These are phyloP conservation scores for Dactylorhiza incarnata DNA, from an alignment of 106 monocot genomes.

Conservation along the genomic window DNA sequence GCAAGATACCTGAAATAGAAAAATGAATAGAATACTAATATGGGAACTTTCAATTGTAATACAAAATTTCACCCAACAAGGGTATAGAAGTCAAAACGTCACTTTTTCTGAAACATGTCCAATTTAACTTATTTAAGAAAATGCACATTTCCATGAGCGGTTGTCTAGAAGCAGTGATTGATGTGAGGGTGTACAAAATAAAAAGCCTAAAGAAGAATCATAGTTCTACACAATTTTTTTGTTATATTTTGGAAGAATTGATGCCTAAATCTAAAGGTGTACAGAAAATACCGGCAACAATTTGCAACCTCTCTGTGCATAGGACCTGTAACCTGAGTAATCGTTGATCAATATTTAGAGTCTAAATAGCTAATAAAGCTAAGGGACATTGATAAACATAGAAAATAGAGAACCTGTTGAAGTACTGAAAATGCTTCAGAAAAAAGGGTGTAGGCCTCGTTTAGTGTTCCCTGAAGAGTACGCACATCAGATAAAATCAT, in stretches of 20 bases:
- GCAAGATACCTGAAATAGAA: constrained; percentile 75
- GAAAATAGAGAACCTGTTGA: constrained; percentile 61
- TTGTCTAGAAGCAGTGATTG: background rate
- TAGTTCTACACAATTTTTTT: background rate
- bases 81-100: background rate
- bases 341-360: constrained; percentile 10
- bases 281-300: constrained; percentile 71
- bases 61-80: background rate
- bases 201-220: background rate
- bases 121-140: background rate
- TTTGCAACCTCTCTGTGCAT: constrained; percentile 95
- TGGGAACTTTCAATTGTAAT: background rate
- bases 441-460: constrained; percentile 89
- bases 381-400: background rate
- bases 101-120: background rate
- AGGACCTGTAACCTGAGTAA: constrained; percentile 88
- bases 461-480: constrained; percentile 61
- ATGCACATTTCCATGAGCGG: background rate
- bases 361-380: background rate
- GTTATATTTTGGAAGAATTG: background rate
- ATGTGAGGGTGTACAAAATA: background rate
- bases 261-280: background rate
- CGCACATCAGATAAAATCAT: constrained; percentile 7
- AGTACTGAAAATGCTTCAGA: constrained; percentile 92
- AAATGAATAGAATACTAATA: background rate